phyloP scores from a whole-genome alignment of 2,329 filamentous ascomycete genomes.

The Alternaria incomplexa region DNA sequence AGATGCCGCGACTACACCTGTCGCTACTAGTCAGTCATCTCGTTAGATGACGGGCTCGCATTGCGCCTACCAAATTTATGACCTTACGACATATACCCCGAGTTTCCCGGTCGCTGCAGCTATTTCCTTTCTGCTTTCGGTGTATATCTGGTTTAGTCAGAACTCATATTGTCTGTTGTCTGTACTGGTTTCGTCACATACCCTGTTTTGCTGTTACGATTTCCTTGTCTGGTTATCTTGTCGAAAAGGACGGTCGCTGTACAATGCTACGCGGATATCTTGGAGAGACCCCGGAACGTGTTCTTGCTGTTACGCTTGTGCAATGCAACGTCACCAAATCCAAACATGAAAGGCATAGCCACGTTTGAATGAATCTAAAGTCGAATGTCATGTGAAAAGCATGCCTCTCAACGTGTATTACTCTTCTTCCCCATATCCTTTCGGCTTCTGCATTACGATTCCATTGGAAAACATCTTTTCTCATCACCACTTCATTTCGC shows the following conservation, averaged over 20 bases:
- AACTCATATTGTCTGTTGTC: neutral
- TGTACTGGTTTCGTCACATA: neutral
- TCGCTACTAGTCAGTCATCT: conserved; percentile 31
- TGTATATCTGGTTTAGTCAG: neutral
- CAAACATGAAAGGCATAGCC: neutral
- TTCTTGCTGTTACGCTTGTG: neutral
- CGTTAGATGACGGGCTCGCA: neutral
- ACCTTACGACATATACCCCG: conserved; percentile 12
- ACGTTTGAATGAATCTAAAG: neutral
- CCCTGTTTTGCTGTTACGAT: neutral
- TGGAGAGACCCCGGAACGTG: neutral
- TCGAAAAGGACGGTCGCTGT: neutral
- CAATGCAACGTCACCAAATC: neutral
- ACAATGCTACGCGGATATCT: neutral
- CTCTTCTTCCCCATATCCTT: no score
- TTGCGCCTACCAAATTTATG: neutral
- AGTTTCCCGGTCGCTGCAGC: neutral
- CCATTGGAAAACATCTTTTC: no score
- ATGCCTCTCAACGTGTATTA: neutral
- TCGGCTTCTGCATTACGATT: no score
- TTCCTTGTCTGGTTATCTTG: neutral
- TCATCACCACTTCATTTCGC: no score
- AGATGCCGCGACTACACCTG: conserved; percentile 38
- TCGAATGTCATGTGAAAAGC: no score
- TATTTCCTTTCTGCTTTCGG: neutral